A percentile compares a stretch with the other conserved stretches of the same genome.
Conservation (phyloP, 1,139 yeast species). For the Zygosaccharomyces sapae region DNA sequence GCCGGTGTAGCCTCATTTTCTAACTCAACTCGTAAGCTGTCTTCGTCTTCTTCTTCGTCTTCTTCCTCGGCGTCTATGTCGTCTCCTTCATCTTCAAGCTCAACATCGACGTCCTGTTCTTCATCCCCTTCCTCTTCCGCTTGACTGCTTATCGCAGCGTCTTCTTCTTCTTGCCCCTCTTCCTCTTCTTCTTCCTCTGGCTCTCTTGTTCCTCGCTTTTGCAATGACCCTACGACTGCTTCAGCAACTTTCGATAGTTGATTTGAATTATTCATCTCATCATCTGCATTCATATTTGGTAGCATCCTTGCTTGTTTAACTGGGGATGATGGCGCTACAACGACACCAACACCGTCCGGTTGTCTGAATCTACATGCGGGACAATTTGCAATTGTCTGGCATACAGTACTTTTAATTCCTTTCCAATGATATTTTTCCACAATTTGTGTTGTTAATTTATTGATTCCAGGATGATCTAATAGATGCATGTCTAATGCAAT, state of each 20-base stretch:
- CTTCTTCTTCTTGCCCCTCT: constrained; percentile 7
- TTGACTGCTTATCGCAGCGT: background rate
- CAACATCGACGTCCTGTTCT: constrained; percentile 5
- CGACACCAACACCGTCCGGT: constrained; percentile 32
- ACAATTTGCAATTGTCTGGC: constrained; percentile 73
- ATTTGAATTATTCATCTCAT: constrained; percentile 21
- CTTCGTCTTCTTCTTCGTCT: background rate
- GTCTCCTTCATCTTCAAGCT: constrained; percentile 7
- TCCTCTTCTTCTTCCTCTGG: background rate
- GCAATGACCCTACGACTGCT: constrained; percentile 25
- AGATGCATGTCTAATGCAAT: constrained; percentile 73
- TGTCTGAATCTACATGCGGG: constrained; percentile 58
- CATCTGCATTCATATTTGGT: constrained; percentile 19
- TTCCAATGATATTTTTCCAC: constrained; percentile 88
- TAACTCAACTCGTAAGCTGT: background rate
- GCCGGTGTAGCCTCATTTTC: constrained; percentile 4
- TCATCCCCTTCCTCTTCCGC: background rate
- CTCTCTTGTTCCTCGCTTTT: constrained; percentile 16
- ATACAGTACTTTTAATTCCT: constrained; percentile 82
- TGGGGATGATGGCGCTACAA: constrained; percentile 25
- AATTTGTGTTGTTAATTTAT: constrained; percentile 73
- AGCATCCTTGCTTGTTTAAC: constrained; percentile 33
- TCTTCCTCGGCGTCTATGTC: constrained; percentile 1
- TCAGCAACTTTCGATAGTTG: constrained; percentile 28
- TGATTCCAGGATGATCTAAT: constrained; percentile 80